Percentiles rank a stretch among this genome's conserved stretches.
These are phyloP conservation scores for Ordospora colligata DNA, from an alignment of 371 early-diverging fungal genomes.

Conservation along the genomic window DNA sequence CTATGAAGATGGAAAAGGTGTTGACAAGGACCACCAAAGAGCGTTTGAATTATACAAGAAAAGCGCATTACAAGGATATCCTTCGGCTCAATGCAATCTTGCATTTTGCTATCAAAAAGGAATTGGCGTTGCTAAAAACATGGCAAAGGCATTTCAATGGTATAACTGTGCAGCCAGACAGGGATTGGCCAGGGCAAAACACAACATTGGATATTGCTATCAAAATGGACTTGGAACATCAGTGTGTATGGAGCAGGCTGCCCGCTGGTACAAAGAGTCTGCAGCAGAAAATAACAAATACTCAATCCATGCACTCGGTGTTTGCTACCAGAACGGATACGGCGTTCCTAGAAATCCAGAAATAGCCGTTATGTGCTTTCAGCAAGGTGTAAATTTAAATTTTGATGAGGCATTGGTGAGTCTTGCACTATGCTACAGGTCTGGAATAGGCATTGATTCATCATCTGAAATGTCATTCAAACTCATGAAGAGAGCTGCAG, in stretches of 20 bases:
- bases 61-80: conserved; percentile 65
- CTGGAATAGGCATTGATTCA: conserved; percentile 18
- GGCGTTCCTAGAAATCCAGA: conserved; percentile 25
- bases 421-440: conserved; percentile 42
- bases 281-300: conserved; percentile 28
- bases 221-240: conserved; percentile 66
- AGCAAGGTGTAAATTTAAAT: background rate
- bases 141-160: conserved; percentile 67
- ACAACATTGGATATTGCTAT: conserved; percentile 68
- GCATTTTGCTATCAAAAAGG: conserved; percentile 74
- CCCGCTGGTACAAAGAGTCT: conserved; percentile 26
- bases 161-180: conserved; percentile 68
- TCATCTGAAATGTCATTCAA: conserved; percentile 18
- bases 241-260: conserved; percentile 47
- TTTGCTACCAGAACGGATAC: conserved; percentile 36
- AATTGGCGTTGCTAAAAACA: conserved; percentile 66
- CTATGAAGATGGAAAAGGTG: conserved; percentile 67
- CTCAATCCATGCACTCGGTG: conserved; percentile 40
- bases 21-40: conserved; percentile 55
- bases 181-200: conserved; percentile 71
- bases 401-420: conserved; percentile 35
- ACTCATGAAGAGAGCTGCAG: conserved; percentile 35
- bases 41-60: conserved; percentile 62
- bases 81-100: conserved; percentile 70
- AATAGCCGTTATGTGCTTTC: conserved; percentile 23